Base-by-base conservation (phyloP, 495 filamentous ascomycete species). In the Aspergillus sclerotioniger region DNA sequence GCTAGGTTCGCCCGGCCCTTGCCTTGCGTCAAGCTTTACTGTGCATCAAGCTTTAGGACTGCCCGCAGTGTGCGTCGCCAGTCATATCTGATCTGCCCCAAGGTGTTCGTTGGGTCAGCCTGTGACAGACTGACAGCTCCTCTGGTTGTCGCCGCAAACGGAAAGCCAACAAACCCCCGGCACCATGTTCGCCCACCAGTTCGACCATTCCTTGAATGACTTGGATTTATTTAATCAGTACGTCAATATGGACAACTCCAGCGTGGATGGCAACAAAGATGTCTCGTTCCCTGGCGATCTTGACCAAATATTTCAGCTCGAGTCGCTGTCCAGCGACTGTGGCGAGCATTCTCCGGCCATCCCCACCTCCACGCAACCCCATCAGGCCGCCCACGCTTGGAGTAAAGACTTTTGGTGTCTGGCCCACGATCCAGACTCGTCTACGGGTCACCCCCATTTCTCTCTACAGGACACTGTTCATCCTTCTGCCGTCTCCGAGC, bases 171-270 rank as follows among this genome's bases (percentile, higher is more conserved):
- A 17, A 17, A 35, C 53, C 29, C 29, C 48, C 10, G 60, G 57
- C 70, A 78, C 71, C 54, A 80, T 76, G 75, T 74, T 77, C 64
- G 70, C 75, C 56, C 76, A 80, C 67, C 66, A 63, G 45, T 75
- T 74, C 43, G 78, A 81, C 59, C 76, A 82, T 63, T 78, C 77
- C 19, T 78, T 75, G 70, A 78, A 77, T 68, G 76, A 25, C 25
- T 25, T 25, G 25, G 25, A 79, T 62, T 62, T 82, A 61, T 80
- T 81, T 68, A 78, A 76, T 63, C 76, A 81, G 69, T 79, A 75
- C 63, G 74, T 81, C 68, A 77, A 79, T 57, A 71, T 76, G 67
- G 76, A 79, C 53, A 67, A 69, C 46, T 66, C 70, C n/a, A 68
- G 62, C 44, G 59, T 67, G 50, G 73, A 79, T 62, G 69, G 62